A percentile compares a stretch with the other conserved stretches of the same genome.
Evolutionary conservation across 768 basidiomycete species (phyloP).

Genomic region (Bullera alba): DNA sequence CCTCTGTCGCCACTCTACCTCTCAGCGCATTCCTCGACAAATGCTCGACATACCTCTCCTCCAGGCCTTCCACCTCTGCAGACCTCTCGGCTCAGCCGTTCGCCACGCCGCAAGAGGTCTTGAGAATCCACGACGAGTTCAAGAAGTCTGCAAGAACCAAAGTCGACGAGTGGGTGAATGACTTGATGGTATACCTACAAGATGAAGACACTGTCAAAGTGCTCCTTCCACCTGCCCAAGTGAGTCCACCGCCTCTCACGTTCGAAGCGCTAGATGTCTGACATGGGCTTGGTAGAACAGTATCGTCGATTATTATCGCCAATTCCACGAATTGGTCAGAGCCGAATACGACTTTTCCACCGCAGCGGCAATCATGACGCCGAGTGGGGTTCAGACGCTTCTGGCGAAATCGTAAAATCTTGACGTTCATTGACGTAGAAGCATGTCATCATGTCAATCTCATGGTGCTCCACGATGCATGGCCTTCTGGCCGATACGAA

Average conservation of each 20-base stretch:
- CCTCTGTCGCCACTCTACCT: slow-evolving; percentile 55
- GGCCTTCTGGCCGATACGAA: too few relatives aligned
- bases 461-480: too few relatives aligned
- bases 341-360: slow-evolving; percentile 49
- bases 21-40: slow-evolving; percentile 61
- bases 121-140: slow-evolving; percentile 55
- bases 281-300: slow-evolving; percentile 50
- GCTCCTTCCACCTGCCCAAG: slow-evolving; percentile 62
- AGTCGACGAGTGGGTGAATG: slow-evolving; percentile 50
- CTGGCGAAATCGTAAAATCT: slow-evolving; percentile 1
- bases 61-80: slow-evolving; percentile 15
- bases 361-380: slow-evolving; percentile 35
- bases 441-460: too few relatives aligned
- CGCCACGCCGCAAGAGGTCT: slow-evolving; percentile 53
- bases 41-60: slow-evolving; percentile 47
- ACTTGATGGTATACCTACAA: slow-evolving; percentile 69
- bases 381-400: slow-evolving; percentile 23
- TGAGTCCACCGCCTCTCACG: slow-evolving; percentile 16
- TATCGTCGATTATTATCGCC: slow-evolving; percentile 65
- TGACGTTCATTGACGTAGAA: too few relatives aligned
- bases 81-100: slow-evolving; percentile 50
- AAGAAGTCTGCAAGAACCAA: slow-evolving; percentile 49
- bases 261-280: neutral
- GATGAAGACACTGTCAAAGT: slow-evolving; percentile 72
- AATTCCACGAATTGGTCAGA: slow-evolving; percentile 60